Evolutionary conservation across 805 yeast genomes (phyloP).

Genomic region (Saturnispora hagleri): DNA sequence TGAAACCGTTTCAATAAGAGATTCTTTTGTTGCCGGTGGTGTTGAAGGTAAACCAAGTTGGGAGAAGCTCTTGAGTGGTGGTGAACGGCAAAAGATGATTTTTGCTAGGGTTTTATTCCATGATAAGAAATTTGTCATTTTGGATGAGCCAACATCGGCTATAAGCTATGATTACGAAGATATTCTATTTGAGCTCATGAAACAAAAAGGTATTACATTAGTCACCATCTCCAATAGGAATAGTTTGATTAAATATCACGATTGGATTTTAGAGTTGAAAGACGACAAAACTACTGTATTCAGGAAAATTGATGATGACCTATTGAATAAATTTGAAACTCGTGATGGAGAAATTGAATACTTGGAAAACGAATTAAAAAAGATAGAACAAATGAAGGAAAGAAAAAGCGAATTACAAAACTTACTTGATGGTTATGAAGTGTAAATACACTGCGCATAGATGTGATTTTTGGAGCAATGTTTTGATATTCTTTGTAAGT

Average conservation of each 20-base stretch:
- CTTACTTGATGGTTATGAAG: conserved; percentile 37
- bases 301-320: conserved; percentile 23
- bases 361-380: conserved; percentile 49
- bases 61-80: conserved; percentile 93
- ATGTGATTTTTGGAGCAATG: neutral
- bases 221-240: conserved; percentile 82
- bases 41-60: conserved; percentile 35
- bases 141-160: conserved; percentile 94
- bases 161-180: conserved; percentile 87
- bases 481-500: neutral
- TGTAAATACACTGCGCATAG: neutral
- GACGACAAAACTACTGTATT: conserved; percentile 47
- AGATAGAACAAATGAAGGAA: conserved; percentile 48
- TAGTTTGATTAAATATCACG: conserved; percentile 76
- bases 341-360: conserved; percentile 70
- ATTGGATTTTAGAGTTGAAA: conserved; percentile 59
- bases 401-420: conserved; percentile 51
- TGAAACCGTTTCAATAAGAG: conserved; percentile 18
- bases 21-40: conserved; percentile 19
- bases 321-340: conserved; percentile 38
- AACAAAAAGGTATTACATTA: conserved; percentile 59
- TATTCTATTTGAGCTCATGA: conserved; percentile 66
- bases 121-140: conserved; percentile 68
- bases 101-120: conserved; percentile 81
- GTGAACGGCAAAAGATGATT: conserved; percentile 84